Conservation (phyloP, 495 filamentous ascomycete genomes). For the Thozetella sp. region DNA sequence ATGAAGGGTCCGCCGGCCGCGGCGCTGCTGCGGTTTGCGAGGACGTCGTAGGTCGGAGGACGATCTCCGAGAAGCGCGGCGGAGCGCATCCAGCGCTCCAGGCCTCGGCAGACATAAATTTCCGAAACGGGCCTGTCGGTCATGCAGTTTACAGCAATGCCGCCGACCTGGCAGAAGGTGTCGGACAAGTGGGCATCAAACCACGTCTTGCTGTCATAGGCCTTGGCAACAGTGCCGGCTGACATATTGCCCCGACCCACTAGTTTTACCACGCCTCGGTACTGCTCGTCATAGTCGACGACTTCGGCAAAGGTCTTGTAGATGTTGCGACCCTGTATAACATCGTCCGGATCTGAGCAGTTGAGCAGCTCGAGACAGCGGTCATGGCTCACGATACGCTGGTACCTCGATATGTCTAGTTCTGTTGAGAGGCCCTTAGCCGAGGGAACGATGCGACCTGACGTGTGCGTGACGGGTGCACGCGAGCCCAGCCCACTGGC, state of each 20-base stretch:
- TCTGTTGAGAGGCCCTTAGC: constrained; percentile 21
- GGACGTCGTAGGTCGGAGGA: constrained; percentile 49
- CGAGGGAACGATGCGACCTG: constrained; percentile 29
- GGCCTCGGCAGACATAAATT: constrained; percentile 49
- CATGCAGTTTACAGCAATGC: constrained; percentile 53
- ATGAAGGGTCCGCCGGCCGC: constrained; percentile 33
- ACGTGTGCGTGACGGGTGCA: background rate
- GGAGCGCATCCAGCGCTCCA: constrained; percentile 50
- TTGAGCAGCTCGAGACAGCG: constrained; percentile 41
- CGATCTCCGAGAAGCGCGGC: constrained; percentile 21
- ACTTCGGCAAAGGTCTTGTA: constrained; percentile 43
- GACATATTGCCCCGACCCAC: constrained; percentile 44
- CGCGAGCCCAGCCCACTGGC: constrained; percentile 14
- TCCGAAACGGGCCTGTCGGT: constrained; percentile 35
- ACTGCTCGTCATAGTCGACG: constrained; percentile 48
- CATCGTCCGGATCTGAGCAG: constrained; percentile 39
- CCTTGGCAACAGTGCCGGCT: constrained; percentile 44
- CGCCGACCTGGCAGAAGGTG: constrained; percentile 51
- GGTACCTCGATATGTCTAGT: constrained; percentile 41
- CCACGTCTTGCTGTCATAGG: constrained; percentile 28
- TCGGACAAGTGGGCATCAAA: constrained; percentile 14
- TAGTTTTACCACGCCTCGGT: constrained; percentile 44
- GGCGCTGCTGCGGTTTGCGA: constrained; percentile 37
- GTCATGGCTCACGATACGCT: constrained; percentile 39
- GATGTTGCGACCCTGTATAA: constrained; percentile 40